phyloP scores from a whole-genome alignment of 2,329 filamentous ascomycete genomes.

The Bisporella sp. region DNA sequence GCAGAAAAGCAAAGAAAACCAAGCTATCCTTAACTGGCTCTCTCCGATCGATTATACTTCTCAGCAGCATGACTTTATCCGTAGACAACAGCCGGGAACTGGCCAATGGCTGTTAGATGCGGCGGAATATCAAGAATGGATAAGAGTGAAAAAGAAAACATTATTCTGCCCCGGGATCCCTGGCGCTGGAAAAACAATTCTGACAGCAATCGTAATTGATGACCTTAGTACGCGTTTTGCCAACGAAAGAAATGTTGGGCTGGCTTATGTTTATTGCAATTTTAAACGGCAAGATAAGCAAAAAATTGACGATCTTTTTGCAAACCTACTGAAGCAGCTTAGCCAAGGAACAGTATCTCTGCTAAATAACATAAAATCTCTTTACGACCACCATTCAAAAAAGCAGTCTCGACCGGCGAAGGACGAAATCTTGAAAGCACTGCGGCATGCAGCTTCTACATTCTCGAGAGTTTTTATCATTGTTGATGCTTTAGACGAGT shows the following conservation, averaged over 20 bases:
- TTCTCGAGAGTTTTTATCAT: not conserved
- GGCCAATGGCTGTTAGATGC: not conserved
- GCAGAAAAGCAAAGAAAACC: too few species aligned
- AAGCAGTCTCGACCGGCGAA: not conserved
- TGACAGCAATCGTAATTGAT: not conserved
- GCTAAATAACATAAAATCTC: too few species aligned
- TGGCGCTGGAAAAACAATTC: not conserved
- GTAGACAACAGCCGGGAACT: not conserved
- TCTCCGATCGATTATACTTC: too few species aligned
- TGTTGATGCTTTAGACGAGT: not conserved
- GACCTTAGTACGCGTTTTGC: not conserved
- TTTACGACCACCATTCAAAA: too few species aligned
- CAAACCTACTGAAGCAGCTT: too few species aligned
- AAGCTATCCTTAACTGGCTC: too few species aligned
- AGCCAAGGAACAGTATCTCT: too few species aligned
- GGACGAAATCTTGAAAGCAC: not conserved
- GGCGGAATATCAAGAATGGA: not conserved
- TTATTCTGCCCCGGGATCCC: not conserved
- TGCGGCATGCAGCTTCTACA: not conserved
- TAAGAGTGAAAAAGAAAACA: not conserved
- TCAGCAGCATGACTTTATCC: too few species aligned
- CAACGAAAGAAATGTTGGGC: not conserved
- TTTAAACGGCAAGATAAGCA: not conserved
- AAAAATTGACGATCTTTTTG: too few species aligned
- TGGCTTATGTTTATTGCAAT: conserved; percentile 9